These are phyloP conservation scores for Neocatenulostroma microsporum DNA, from an alignment of 2,329 filamentous ascomycete species.

Conservation along the genomic window DNA sequence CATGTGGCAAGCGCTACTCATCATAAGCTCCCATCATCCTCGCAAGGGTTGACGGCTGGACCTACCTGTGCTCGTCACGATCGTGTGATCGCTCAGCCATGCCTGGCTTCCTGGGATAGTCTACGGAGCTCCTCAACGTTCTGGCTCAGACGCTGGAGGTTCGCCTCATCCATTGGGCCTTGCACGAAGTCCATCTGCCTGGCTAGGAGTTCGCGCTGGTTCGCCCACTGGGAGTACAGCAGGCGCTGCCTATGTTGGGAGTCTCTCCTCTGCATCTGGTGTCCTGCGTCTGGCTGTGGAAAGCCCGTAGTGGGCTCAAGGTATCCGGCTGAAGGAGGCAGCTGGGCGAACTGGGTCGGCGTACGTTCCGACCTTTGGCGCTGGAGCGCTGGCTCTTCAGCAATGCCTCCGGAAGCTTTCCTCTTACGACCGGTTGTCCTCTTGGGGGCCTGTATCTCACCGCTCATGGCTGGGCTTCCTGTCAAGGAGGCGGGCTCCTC, in stretches of 20 bases:
- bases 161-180: conserved; percentile 20
- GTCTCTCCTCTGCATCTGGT: neutral
- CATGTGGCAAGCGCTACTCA: conserved; percentile 4
- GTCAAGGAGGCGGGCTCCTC: conserved; percentile 11
- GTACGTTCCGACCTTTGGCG: conserved; percentile 3
- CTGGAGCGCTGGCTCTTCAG: conserved; percentile 17
- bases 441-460: conserved; percentile 8
- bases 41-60: neutral
- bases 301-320: neutral
- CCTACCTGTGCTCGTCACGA: conserved; percentile 6
- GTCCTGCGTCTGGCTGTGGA: neutral
- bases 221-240: conserved; percentile 21
- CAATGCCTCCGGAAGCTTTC: conserved; percentile 17
- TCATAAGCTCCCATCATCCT: neutral
- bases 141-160: conserved; percentile 18
- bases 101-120: conserved; percentile 20
- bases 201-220: conserved; percentile 18
- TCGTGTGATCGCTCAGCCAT: conserved; percentile 16
- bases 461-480: conserved; percentile 7
- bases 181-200: conserved; percentile 20
- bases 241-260: conserved; percentile 7
- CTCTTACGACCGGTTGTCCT: conserved; percentile 23
- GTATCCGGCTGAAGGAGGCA: neutral
- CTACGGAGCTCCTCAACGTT: conserved; percentile 21
- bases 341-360: neutral